A percentile compares a stretch with the other conserved stretches of the same genome.
phyloP scores from a whole-genome alignment of 345 rosid species.

The Triadica sebifera region DNA sequence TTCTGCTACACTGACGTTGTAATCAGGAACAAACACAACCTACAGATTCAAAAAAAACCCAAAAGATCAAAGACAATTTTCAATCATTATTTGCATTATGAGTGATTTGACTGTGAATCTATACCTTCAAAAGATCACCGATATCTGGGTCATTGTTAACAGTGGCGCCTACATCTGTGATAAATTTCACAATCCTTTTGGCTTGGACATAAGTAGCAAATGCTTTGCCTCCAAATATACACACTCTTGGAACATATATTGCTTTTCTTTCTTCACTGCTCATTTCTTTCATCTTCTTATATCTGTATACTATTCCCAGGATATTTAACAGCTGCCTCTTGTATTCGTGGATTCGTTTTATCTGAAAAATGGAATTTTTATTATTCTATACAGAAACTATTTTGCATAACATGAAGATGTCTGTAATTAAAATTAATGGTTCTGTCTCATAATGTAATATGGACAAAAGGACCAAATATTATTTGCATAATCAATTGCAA shows the following conservation, averaged over 20 bases:
- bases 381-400: too few relatives aligned
- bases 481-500: too few relatives aligned
- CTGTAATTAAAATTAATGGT: too few relatives aligned
- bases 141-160: conserved; percentile 68
- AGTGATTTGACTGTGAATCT: not conserved
- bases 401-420: too few relatives aligned
- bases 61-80: not conserved
- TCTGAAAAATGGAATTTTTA: conserved; percentile 30
- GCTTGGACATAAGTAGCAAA: conserved; percentile 80
- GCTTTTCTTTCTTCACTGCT: conserved; percentile 47
- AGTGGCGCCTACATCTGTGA: conserved; percentile 66
- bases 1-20: conserved; percentile 54
- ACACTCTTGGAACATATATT: conserved; percentile 61
- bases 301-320: conserved; percentile 66
- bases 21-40: conserved; percentile 54
- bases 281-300: conserved; percentile 82
- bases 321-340: conserved; percentile 67
- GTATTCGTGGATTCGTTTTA: conserved; percentile 77
- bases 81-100: not conserved
- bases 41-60: conserved; percentile 11
- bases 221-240: conserved; percentile 83
- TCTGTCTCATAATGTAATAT: too few relatives aligned
- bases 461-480: too few relatives aligned
- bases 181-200: conserved; percentile 73
- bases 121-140: conserved; percentile 75